phyloP scores from a whole-genome alignment of 768 basidiomycete species.

The Mrakia gelida region DNA sequence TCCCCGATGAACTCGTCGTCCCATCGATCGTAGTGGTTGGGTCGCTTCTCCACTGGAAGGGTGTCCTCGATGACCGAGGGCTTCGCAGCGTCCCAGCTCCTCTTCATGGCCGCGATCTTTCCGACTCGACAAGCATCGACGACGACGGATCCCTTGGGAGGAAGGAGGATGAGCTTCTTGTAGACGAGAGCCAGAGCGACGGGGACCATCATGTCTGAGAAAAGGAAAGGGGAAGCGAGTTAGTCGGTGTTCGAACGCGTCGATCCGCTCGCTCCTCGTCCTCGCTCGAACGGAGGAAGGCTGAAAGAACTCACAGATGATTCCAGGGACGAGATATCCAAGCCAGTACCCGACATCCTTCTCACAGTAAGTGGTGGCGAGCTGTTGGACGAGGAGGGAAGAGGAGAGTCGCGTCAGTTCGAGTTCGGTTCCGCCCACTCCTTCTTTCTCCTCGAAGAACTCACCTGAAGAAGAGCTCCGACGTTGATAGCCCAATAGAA shows the following conservation, averaged over 20 bases:
- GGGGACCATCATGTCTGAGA: constrained; percentile 39
- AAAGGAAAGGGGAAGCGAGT: not conserved
- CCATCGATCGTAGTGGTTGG: constrained; percentile 35
- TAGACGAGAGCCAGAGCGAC: constrained; percentile 38
- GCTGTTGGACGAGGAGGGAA: not conserved
- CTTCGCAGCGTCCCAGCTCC: constrained; percentile 42
- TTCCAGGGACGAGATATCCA: constrained; percentile 41
- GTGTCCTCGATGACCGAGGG: constrained; percentile 36
- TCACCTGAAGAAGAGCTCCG: constrained; percentile 28
- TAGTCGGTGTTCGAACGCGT: not conserved
- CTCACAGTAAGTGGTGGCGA: constrained; percentile 42
- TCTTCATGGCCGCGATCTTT: constrained; percentile 33
- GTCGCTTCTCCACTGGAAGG: not conserved
- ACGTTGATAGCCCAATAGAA: constrained; percentile 34
- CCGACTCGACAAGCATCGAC: constrained; percentile 36
- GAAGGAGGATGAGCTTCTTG: constrained; percentile 32
- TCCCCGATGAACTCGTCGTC: constrained; percentile 45
- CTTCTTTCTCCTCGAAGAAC: not conserved
- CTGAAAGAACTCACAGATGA: constrained; percentile 33
- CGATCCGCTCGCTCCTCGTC: not conserved
- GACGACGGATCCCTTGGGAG: constrained; percentile 44
- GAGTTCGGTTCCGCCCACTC: not conserved
- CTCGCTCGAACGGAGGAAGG: not conserved
- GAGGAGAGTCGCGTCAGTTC: not conserved
- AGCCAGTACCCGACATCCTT: constrained; percentile 44